Evolutionary conservation across 305 asterid species (phyloP), one percentile per base, ranked within the genome.

Genomic region (Striga hermonthica): DNA sequence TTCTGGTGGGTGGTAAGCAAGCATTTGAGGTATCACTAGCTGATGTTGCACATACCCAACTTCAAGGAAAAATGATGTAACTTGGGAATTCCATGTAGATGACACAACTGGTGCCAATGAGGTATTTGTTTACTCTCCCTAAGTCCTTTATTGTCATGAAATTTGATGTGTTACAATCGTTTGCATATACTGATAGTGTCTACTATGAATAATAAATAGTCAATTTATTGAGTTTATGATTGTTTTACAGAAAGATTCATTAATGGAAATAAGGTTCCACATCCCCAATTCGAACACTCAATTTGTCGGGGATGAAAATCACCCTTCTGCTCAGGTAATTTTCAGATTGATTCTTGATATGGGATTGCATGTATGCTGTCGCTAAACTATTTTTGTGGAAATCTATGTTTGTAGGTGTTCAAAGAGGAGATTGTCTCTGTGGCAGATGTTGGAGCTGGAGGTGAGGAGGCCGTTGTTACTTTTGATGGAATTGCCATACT

Each of bases 391-490:
- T 35, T 71, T 65, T 38, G 12, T 7, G 50, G 56, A 56, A 16
- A 67, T 64, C 37, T 56, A 2, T 61, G 14, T 70, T 5, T 77
- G 77, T 71, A 93, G 99, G 97, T 94, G 35, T 87, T 94, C 63
- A 83, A 91, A 5, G 98, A 94, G 77, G 85, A 79, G 83, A 94
- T 91, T 74, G 81, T 88, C 74, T 83, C 89, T 60, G 87, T 88
- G 97, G 95, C 99, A 3, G 99, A 94, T 83, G 97, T 89, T 57
- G 95, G 89, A 50, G 85, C 89, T 11, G 99, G 99, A 75, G 98
- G 97, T 72, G 98, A 91, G 73, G 96, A 85, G 65, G 86, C 99
- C 70, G 95, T 94, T 71, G 95, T 83, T 60, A 86, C 96, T 47
- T 94, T 94, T 64, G 99, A 94, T 57, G 90, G 93, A 35, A 88